These are phyloP conservation scores for Helichrysum umbraculigerum DNA, from an alignment of 129 eudicot species.

Conservation along the genomic window DNA sequence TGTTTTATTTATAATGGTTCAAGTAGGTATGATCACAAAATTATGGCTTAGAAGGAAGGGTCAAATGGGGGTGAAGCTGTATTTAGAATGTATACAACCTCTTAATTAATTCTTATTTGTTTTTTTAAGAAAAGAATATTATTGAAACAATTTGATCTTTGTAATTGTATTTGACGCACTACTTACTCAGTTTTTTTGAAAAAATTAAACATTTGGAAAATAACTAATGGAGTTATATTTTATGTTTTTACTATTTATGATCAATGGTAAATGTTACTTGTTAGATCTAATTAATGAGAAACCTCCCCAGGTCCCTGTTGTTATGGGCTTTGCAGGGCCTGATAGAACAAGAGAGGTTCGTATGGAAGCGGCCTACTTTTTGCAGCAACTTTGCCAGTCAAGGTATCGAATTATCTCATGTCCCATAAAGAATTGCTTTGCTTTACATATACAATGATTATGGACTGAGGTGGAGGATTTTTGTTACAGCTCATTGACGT, in stretches of 20 bases:
- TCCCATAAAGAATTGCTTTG: background rate
- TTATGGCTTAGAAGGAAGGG: background rate
- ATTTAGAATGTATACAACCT: background rate
- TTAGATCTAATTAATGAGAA: constrained; percentile 16
- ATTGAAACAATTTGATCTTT: background rate
- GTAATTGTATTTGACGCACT: background rate
- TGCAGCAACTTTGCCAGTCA: constrained; percentile 97
- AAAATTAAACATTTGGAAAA: background rate
- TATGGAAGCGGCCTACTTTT: constrained; percentile 93
- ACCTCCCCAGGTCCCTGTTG: constrained; percentile 65
- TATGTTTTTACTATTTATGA: background rate
- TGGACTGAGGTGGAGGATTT: constrained; percentile 23
- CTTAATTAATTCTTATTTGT: background rate
- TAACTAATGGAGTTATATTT: background rate
- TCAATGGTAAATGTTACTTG: background rate
- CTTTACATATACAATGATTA: constrained; percentile 1
- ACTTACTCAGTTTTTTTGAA: too few species aligned
- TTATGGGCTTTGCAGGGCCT: constrained; percentile 90
- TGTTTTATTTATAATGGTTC: background rate
- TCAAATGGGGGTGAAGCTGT: background rate
- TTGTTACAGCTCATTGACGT: constrained; percentile 76
- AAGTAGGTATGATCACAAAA: background rate
- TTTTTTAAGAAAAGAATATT: background rate
- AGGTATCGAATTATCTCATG: constrained; percentile 44
- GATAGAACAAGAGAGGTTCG: constrained; percentile 95